Conservation (phyloP, 1,139 yeast genomes). For the Citeromyces hawaiiensis region DNA sequence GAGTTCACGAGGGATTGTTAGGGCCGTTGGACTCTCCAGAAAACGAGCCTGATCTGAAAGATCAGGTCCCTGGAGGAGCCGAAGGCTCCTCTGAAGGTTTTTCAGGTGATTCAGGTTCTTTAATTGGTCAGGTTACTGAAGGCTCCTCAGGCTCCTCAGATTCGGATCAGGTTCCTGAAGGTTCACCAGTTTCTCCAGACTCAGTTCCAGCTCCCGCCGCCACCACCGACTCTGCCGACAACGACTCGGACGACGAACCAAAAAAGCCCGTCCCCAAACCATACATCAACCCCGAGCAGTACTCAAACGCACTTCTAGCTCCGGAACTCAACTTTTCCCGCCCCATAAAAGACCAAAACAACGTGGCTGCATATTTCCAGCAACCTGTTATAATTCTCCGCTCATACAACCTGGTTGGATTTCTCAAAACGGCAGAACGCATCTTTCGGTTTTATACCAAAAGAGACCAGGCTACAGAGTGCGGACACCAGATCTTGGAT, state of each 20-base stretch:
- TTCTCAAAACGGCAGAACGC: constrained; percentile 61
- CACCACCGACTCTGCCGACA: too few species aligned
- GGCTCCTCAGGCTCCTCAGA: background rate
- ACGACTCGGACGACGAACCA: constrained; percentile 20
- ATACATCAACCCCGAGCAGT: constrained; percentile 44
- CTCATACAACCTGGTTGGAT: constrained; percentile 68
- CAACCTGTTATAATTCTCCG: constrained; percentile 69
- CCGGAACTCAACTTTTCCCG: constrained; percentile 34
- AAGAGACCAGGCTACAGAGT: constrained; percentile 58
- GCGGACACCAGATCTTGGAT: constrained; percentile 47
- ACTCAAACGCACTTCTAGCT: constrained; percentile 39
- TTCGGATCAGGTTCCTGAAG: too few species aligned
- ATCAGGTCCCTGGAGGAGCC: background rate
- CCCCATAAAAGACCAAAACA: constrained; percentile 18
- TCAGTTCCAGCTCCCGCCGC: too few species aligned
- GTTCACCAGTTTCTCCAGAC: too few species aligned
- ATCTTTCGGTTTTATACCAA: constrained; percentile 68
- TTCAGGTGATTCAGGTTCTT: too few species aligned
- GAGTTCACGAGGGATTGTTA: constrained; percentile 86
- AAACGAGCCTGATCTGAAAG: background rate
- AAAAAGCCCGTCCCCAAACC: constrained; percentile 40
- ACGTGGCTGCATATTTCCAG: constrained; percentile 47
- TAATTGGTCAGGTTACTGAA: background rate
- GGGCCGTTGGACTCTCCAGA: constrained; percentile 76
- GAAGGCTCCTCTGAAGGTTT: background rate